phyloP scores from a whole-genome alignment of 345 rosid species.

The Camelina laxa region DNA sequence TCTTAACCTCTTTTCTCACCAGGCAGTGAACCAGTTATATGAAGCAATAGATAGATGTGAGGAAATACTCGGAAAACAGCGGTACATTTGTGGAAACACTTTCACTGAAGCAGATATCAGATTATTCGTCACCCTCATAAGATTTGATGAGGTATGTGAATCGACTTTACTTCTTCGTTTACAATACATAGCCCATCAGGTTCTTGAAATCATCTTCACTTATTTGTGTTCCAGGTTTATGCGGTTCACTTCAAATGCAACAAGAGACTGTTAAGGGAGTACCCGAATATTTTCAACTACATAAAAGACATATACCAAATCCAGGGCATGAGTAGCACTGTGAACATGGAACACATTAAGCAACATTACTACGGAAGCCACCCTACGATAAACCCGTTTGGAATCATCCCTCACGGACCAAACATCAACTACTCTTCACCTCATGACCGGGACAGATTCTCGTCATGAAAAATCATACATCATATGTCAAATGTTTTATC shows the following conservation, averaged over 20 bases:
- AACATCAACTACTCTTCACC: conserved; percentile 57
- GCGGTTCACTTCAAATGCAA: conserved; percentile 89
- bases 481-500: neutral
- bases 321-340: conserved; percentile 64
- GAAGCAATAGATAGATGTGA: conserved; percentile 84
- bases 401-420: conserved; percentile 72
- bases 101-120: conserved; percentile 78
- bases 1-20: conserved; percentile 1
- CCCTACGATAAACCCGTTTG: conserved; percentile 66
- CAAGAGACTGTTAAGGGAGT: conserved; percentile 77
- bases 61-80: conserved; percentile 65
- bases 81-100: conserved; percentile 71
- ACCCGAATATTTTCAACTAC: conserved; percentile 69
- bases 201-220: conserved; percentile 16
- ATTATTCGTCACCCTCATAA: conserved; percentile 81
- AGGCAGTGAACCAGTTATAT: conserved; percentile 75
- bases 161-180: neutral
- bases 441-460: conserved; percentile 60
- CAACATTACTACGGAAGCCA: conserved; percentile 80
- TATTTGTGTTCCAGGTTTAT: conserved; percentile 53
- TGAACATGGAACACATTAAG: conserved; percentile 76
- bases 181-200: neutral
- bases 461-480: conserved; percentile 11
- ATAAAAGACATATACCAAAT: conserved; percentile 70
- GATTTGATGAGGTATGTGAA: conserved; percentile 84